Evolutionary conservation across 208 protist genomes (phyloP).

Genomic region (Acanthamoeba royreba): DNA sequence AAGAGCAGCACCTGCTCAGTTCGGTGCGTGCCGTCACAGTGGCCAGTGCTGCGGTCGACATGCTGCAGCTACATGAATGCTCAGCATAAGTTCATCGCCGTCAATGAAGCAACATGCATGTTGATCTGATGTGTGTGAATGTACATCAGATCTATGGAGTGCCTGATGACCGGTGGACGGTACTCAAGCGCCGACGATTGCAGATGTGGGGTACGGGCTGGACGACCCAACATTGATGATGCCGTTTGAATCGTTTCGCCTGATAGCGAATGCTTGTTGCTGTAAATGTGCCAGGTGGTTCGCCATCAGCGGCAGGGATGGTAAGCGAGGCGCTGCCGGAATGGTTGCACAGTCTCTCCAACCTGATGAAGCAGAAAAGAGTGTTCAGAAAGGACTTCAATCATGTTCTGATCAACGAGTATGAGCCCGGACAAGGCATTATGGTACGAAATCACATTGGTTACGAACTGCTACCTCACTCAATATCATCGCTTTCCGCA

Average conservation of each 20-base stretch:
- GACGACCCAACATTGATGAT: too few species aligned
- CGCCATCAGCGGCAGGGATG: not conserved
- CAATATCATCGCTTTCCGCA: not conserved
- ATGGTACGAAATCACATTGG: not conserved
- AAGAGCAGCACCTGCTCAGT: not conserved
- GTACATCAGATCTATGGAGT: not conserved
- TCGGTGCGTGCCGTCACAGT: too few species aligned
- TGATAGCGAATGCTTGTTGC: not conserved
- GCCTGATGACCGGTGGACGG: not conserved
- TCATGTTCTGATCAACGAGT: constrained; percentile 26
- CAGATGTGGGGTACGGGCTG: not conserved
- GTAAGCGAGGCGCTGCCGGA: not conserved
- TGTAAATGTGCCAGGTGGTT: not conserved
- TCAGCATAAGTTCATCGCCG: too few species aligned
- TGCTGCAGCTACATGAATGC: too few species aligned
- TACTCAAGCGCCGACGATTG: not conserved
- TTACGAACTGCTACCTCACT: not conserved
- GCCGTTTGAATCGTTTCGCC: too few species aligned
- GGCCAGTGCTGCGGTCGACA: too few species aligned
- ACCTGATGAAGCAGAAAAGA: not conserved
- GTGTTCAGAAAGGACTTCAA: not conserved
- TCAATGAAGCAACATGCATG: not conserved
- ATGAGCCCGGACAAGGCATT: constrained; percentile 14
- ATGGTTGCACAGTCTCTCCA: not conserved
- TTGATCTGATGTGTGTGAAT: not conserved